A percentile compares a stretch with the other conserved stretches of the same genome.
Conservation (phyloP, 768 basidiomycete species). For the Russula lepida region DNA sequence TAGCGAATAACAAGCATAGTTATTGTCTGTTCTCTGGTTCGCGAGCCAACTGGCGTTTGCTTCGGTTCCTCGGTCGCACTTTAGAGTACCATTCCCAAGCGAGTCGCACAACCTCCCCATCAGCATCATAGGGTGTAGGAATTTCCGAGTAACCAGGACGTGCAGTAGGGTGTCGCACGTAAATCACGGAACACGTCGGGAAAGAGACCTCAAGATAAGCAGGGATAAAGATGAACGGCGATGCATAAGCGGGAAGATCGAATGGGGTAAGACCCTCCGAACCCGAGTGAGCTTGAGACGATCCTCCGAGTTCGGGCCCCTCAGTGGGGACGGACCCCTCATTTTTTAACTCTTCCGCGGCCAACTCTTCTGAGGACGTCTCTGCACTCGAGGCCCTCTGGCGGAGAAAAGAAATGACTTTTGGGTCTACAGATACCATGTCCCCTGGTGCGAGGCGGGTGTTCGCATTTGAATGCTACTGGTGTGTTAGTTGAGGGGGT, state of each 20-base stretch:
- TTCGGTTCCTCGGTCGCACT: slow-evolving; percentile 49
- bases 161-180: slow-evolving; percentile 93
- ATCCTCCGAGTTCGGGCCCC: not conserved
- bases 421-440: slow-evolving; percentile 83
- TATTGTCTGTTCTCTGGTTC: slow-evolving; percentile 21
- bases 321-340: slow-evolving; percentile 11
- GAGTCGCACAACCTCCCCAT: slow-evolving; percentile 84
- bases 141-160: slow-evolving; percentile 95
- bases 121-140: slow-evolving; percentile 91
- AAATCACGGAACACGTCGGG: slow-evolving; percentile 82
- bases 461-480: slow-evolving; percentile 75
- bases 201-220: slow-evolving; percentile 84
- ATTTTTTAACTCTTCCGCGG: slow-evolving; percentile 22
- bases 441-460: slow-evolving; percentile 89
- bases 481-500: not conserved
- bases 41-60: slow-evolving; percentile 21
- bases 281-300: slow-evolving; percentile 5
- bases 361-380: slow-evolving; percentile 14
- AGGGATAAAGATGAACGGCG: slow-evolving; percentile 91
- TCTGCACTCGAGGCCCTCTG: slow-evolving; percentile 25
- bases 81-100: slow-evolving; percentile 95
- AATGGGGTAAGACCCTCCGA: slow-evolving; percentile 52
- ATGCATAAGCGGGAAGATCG: slow-evolving; percentile 76
- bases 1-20: not conserved
- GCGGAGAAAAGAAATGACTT: slow-evolving; percentile 65